These are phyloP conservation scores for Cercospora citrullina DNA, from an alignment of 2,329 filamentous ascomycete species.

Conservation along the genomic window DNA sequence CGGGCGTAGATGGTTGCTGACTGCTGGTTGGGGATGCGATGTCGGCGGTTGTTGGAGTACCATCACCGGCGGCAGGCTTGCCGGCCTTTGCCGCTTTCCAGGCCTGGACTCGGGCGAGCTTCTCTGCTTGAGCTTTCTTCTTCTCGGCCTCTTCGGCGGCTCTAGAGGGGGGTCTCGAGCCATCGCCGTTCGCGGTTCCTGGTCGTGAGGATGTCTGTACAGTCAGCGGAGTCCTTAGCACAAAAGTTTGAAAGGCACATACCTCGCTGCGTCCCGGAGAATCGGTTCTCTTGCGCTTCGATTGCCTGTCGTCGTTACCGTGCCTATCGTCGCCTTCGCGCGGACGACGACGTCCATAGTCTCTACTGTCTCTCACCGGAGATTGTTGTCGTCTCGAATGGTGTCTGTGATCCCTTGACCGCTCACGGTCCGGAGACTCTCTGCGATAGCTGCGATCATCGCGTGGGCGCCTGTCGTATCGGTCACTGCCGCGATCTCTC, in stretches of 20 bases:
- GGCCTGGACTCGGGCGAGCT: constrained; percentile 66
- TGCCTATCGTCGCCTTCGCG: constrained; percentile 48
- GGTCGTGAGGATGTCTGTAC: constrained; percentile 26
- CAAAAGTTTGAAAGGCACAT: not conserved
- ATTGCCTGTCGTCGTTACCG: constrained; percentile 54
- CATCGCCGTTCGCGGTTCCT: constrained; percentile 12
- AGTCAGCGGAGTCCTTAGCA: constrained; percentile 15
- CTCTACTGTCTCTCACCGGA: constrained; percentile 29
- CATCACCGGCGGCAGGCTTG: constrained; percentile 2
- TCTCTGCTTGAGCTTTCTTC: constrained; percentile 71
- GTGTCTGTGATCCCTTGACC: constrained; percentile 44
- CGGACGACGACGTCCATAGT: constrained; percentile 55
- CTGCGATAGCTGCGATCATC: constrained; percentile 26
- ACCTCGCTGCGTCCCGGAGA: constrained; percentile 23
- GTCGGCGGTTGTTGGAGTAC: constrained; percentile 1
- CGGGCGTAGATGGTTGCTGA: constrained; percentile 9
- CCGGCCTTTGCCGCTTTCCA: constrained; percentile 46
- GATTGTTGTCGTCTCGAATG: constrained; percentile 14
- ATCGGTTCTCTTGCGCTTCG: constrained; percentile 42
- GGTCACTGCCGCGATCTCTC: constrained; percentile 24
- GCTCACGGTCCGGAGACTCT: constrained; percentile 23
- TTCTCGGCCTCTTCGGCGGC: constrained; percentile 73
- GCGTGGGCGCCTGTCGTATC: constrained; percentile 24
- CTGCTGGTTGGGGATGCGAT: not conserved
- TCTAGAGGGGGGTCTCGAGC: constrained; percentile 11